phyloP scores from a whole-genome alignment of 441 rosid species.

The Macaranga tanarius region DNA sequence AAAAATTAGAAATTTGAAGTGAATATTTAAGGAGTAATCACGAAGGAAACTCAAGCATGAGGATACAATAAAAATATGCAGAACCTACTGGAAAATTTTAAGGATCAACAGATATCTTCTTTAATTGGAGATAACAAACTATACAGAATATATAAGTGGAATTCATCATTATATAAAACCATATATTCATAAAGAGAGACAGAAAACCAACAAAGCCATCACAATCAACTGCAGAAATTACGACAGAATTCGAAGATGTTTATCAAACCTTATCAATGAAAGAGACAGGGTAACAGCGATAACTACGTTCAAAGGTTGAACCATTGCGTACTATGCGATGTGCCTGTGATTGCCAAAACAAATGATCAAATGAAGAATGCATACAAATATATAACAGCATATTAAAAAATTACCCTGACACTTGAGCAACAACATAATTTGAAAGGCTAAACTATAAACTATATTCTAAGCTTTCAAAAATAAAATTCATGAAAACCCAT shows the following conservation, averaged over 20 bases:
- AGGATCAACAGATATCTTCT: background rate
- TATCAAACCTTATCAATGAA: conserved; percentile 72
- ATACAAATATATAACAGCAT: background rate
- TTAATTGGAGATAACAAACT: background rate
- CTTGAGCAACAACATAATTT: background rate
- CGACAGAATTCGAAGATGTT: background rate
- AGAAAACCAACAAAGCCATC: conserved; percentile 5
- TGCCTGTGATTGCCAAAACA: conserved; percentile 38
- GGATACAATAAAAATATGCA: background rate
- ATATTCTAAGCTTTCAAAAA: background rate
- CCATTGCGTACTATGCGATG: conserved; percentile 15
- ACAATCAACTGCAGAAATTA: background rate
- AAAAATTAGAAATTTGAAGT: background rate
- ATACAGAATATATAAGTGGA: background rate
- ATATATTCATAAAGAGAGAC: background rate
- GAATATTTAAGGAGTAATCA: background rate
- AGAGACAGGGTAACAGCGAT: conserved; percentile 83
- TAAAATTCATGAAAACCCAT: background rate
- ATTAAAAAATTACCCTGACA: background rate
- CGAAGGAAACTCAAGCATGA: background rate
- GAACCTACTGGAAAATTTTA: background rate
- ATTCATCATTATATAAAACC: too few species aligned
- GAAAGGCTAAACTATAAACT: background rate
- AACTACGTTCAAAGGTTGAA: conserved; percentile 54
- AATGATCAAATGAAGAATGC: background rate